A percentile compares a stretch with the other conserved stretches of the same genome.
Conservation (phyloP, 257 asterid species). For the Ilex aquifolium region DNA sequence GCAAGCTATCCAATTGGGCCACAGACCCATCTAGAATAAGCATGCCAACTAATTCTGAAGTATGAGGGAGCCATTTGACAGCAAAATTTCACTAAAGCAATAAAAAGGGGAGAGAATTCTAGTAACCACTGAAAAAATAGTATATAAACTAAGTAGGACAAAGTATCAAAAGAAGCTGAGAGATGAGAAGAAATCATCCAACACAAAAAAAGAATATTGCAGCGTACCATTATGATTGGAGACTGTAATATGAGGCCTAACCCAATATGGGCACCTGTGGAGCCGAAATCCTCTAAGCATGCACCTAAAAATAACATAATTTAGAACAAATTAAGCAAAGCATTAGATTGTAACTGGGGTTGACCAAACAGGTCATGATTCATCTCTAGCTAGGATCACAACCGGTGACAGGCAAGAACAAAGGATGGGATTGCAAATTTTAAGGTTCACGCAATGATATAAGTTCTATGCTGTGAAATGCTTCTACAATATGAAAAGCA, state of each 20-base stretch:
- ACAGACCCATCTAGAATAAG: too few species aligned
- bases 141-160: too few species aligned
- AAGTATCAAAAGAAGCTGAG: too few species aligned
- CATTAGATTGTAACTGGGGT: neutral
- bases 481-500: neutral
- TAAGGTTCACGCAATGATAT: neutral
- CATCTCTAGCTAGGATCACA: neutral
- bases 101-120: too few species aligned
- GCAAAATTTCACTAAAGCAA: too few species aligned
- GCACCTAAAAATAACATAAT: neutral
- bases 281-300: constrained; percentile 4
- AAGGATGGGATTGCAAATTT: neutral
- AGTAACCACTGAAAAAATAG: too few species aligned
- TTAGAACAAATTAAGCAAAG: too few species aligned
- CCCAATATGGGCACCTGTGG: constrained; percentile 2
- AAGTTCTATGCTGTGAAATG: neutral
- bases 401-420: neutral
- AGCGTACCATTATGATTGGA: neutral
- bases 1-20: too few species aligned
- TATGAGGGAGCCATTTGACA: too few species aligned
- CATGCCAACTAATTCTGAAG: too few species aligned
- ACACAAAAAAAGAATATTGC: neutral
- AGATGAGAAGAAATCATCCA: too few species aligned
- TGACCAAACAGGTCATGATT: neutral
- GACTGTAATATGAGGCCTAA: constrained; percentile 1